Conservation (phyloP, 2,329 filamentous ascomycete genomes). For the Cytospora mali region DNA sequence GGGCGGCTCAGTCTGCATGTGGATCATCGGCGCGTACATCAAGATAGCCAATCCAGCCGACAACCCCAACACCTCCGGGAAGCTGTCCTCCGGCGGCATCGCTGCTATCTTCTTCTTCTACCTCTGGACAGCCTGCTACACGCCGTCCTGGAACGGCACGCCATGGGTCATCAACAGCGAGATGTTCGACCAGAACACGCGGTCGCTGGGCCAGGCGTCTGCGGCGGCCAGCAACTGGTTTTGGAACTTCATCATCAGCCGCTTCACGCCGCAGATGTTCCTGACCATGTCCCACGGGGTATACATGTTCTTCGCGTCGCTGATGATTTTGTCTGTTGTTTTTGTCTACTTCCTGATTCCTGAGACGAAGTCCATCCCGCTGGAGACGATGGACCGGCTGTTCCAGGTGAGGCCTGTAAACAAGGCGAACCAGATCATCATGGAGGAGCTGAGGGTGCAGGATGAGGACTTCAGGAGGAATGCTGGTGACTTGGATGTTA, state of each 20-base stretch:
- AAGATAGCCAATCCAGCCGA: constrained; percentile 47
- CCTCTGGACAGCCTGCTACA: constrained; percentile 74
- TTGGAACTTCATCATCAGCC: constrained; percentile 69
- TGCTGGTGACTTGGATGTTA: constrained; percentile 27
- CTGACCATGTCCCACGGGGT: constrained; percentile 62
- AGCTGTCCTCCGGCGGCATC: constrained; percentile 48
- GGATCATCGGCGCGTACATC: constrained; percentile 65
- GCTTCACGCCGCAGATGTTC: constrained; percentile 70
- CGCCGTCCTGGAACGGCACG: constrained; percentile 71
- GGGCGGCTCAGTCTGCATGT: constrained; percentile 64
- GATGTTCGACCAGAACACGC: constrained; percentile 73
- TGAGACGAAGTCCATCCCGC: constrained; percentile 66
- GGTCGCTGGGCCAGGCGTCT: constrained; percentile 70
- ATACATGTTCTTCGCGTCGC: constrained; percentile 68
- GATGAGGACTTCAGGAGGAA: constrained; percentile 41
- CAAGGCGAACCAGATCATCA: constrained; percentile 47
- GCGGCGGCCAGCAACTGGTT: constrained; percentile 75
- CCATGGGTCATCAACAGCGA: constrained; percentile 77
- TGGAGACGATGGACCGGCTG: constrained; percentile 66
- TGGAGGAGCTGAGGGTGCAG: constrained; percentile 45
- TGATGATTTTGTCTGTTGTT: constrained; percentile 59
- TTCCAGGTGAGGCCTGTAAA: constrained; percentile 54
- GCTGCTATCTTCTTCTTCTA: constrained; percentile 74
- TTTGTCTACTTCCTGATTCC: constrained; percentile 67
- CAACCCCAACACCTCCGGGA: constrained; percentile 35